Evolutionary conservation across 1,139 yeast genomes (phyloP), one percentile per base, ranked within the genome.

Genomic region (Saccharomycopsis hybrid): DNA sequence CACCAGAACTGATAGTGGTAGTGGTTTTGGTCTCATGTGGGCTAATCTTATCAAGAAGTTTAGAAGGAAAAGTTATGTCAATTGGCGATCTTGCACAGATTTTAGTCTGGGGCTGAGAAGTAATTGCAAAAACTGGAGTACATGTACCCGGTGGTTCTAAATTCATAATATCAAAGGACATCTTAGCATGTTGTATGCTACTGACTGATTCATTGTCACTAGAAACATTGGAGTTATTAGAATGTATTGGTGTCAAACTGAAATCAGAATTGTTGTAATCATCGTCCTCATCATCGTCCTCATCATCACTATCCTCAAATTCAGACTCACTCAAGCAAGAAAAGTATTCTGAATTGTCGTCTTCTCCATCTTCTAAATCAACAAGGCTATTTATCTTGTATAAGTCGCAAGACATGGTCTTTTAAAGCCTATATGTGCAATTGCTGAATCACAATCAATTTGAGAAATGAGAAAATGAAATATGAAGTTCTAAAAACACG

Each of bases 241-340:
- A 46, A 48, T 24, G 32, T 7, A 32, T 33, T 30, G 49, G 18
- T 25, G 32, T 24, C 44, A 29, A 29, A 29, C 41, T 43, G 48
- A 48, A 45, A 9, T 45, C 44, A 18, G 43, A 38, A 27, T 38
- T 45, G 8, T 36, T 24, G 11, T n/a, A 42, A 29, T 18, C 41
- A n/a, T n/a, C n/a, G n/a, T n/a, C n/a, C n/a, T n/a, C n/a, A n/a
- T n/a, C n/a, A n/a, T 36, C 42, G 9, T 31, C 39, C 25, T 5
- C 11, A n/a, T 48, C 52, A 24, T 49, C 52, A 4, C 25, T 43
- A 13, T 48, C 48, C 5, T 48, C 48, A 27, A 43, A 41, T 5
- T 50, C 53, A 32, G 47, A 50, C 18, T 50, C 53, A 35, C 52
- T 46, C 29, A 36, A 27, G 27, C 46, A 46, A 7, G 49, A 46